A percentile compares a stretch with the other conserved stretches of the same genome.
Evolutionary conservation across 1,139 yeast species (phyloP).

Genomic region (Saccharomyces pastorianus): DNA sequence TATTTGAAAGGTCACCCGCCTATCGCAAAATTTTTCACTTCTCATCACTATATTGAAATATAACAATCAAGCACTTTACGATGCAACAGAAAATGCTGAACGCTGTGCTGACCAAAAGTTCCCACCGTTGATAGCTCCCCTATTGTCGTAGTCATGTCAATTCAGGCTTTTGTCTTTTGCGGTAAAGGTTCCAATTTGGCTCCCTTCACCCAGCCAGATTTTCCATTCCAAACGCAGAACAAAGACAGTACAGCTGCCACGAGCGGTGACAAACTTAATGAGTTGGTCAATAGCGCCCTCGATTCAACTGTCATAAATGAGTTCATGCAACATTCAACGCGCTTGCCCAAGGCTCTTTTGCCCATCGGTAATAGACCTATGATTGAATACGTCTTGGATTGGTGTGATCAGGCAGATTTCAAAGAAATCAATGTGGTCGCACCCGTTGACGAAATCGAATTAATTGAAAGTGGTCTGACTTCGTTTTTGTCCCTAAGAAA

Average conservation of each 20-base stretch:
- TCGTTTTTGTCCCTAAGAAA: constrained; percentile 23
- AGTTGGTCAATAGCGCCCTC: not conserved
- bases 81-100: not conserved
- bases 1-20: not conserved
- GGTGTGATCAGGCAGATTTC: constrained; percentile 87
- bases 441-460: constrained; percentile 34
- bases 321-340: constrained; percentile 1
- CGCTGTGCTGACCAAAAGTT: not conserved
- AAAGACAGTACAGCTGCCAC: not conserved
- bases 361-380: constrained; percentile 91
- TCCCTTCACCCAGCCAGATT: constrained; percentile 54
- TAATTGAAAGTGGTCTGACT: constrained; percentile 20
- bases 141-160: constrained; percentile 35
- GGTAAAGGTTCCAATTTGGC: constrained; percentile 69
- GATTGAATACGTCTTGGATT: constrained; percentile 77
- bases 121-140: not conserved
- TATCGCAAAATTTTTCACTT: not conserved
- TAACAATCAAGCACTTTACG: not conserved
- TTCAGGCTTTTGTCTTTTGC: constrained; percentile 83
- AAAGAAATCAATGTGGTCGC: constrained; percentile 51
- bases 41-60: not conserved
- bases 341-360: constrained; percentile 66
- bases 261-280: constrained; percentile 18
- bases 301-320: not conserved
- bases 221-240: constrained; percentile 5